These are phyloP conservation scores for Coemansia sp. DNA, from an alignment of 192 early-diverging fungal genomes.

Conservation along the genomic window DNA sequence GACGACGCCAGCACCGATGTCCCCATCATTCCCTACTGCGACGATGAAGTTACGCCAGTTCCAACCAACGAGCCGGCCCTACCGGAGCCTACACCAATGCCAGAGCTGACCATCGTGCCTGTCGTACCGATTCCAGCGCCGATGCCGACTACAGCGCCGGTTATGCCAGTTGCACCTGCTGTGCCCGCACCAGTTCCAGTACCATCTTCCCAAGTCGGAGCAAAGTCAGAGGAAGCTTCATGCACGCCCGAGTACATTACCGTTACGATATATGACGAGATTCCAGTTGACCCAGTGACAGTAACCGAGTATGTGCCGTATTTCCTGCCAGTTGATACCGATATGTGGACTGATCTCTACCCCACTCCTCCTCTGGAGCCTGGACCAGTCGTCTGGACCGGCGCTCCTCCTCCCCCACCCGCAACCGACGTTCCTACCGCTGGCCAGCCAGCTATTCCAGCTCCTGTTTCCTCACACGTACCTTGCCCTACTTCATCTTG, in stretches of 20 bases:
- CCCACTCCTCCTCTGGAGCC: conserved; percentile 27
- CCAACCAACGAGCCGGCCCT: background rate
- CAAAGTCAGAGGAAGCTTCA: background rate
- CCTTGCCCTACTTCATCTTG: conserved; percentile 25
- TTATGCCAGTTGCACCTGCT: background rate
- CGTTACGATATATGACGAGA: conserved; percentile 19
- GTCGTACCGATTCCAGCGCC: background rate
- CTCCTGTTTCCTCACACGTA: conserved; percentile 1
- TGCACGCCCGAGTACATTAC: conserved; percentile 13
- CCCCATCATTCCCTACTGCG: background rate
- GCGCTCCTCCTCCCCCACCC: background rate
- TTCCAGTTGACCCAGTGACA: conserved; percentile 13
- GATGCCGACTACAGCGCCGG: background rate
- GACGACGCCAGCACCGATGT: background rate
- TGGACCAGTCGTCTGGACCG: conserved; percentile 47
- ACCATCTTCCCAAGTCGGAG: background rate
- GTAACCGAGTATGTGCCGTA: conserved; percentile 27
- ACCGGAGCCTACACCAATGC: conserved; percentile 5
- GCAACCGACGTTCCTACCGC: background rate
- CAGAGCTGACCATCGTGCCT: background rate
- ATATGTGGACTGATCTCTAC: conserved; percentile 15
- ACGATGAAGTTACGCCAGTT: background rate
- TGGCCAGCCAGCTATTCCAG: conserved; percentile 10
- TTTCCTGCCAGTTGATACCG: conserved; percentile 19
- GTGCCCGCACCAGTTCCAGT: background rate